Evolutionary conservation across 2,329 filamentous ascomycete species (phyloP).

Genomic region (Ascochyta viciae-villosae): DNA sequence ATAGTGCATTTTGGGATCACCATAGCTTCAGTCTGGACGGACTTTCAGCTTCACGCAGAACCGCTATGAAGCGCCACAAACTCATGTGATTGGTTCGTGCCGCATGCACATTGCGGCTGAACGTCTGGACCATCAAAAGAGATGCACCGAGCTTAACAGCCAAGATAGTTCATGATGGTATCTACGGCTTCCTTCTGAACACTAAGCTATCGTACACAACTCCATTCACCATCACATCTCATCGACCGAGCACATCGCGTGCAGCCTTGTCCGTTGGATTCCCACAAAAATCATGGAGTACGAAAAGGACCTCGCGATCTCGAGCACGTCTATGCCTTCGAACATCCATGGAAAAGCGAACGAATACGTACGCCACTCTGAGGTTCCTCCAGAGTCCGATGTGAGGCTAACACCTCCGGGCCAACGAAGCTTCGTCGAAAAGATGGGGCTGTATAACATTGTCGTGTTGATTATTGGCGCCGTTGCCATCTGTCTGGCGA

Average conservation of each 20-base stretch:
- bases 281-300: not conserved
- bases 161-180: not conserved
- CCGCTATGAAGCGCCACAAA: not conserved
- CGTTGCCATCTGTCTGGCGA: constrained; percentile 1
- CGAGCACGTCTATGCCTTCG: not conserved
- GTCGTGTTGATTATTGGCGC: constrained; percentile 7
- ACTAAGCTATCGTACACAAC: no score
- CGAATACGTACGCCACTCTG: not conserved
- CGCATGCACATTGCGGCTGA: constrained; percentile 7
- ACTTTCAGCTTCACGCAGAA: constrained; percentile 1
- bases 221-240: no score
- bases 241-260: no score
- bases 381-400: not conserved
- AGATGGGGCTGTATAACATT: constrained; percentile 14
- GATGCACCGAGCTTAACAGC: not conserved
- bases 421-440: constrained; percentile 8
- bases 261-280: no score
- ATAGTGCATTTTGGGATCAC: not conserved
- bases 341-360: not conserved
- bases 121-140: not conserved
- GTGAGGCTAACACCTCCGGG: not conserved
- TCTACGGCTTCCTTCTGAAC: no score
- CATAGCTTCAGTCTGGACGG: not conserved
- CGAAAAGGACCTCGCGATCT: not conserved
- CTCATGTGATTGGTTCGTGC: not conserved